Conservation (phyloP, 805 yeast species). For the Starmerella scarabaei region DNA sequence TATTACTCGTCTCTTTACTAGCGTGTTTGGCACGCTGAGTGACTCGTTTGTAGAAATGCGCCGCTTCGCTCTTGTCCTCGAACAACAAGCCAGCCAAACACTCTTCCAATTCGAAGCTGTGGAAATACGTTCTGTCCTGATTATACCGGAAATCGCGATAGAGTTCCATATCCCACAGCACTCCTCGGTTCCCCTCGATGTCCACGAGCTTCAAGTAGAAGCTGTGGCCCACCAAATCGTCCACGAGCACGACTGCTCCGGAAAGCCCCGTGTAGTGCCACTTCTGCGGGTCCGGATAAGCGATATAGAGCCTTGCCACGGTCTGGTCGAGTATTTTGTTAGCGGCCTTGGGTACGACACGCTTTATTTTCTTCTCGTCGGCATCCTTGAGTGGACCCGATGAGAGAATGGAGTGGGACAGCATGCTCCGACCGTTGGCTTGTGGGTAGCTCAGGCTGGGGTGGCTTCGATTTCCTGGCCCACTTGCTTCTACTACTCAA, state of each 20-base stretch:
- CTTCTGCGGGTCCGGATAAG: constrained; percentile 65
- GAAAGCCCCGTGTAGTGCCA: constrained; percentile 84
- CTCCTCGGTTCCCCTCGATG: constrained; percentile 66
- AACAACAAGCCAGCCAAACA: constrained; percentile 77
- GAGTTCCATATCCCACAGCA: constrained; percentile 93
- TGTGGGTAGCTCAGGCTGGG: background rate
- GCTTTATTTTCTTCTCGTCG: constrained; percentile 81
- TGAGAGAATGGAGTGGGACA: constrained; percentile 16
- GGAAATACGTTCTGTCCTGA: constrained; percentile 92
- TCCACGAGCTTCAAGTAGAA: constrained; percentile 85
- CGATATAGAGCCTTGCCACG: constrained; percentile 77
- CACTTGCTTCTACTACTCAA: too few species aligned
- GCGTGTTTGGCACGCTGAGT: constrained; percentile 66
- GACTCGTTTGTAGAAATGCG: constrained; percentile 71
- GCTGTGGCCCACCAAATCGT: constrained; percentile 89
- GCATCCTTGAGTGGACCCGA: constrained; percentile 26
- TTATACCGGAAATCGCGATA: constrained; percentile 77
- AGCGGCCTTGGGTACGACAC: constrained; percentile 76
- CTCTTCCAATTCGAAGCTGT: constrained; percentile 84
- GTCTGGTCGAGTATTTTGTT: constrained; percentile 84
- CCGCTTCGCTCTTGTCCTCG: constrained; percentile 79
- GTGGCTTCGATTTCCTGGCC: too few species aligned
- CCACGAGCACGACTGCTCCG: constrained; percentile 79
- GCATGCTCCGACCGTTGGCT: too few species aligned
- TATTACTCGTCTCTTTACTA: constrained; percentile 70